Evolutionary conservation across 164 flowering plant genomes (phyloP).

Genomic region (Cinnamomum micranthum): DNA sequence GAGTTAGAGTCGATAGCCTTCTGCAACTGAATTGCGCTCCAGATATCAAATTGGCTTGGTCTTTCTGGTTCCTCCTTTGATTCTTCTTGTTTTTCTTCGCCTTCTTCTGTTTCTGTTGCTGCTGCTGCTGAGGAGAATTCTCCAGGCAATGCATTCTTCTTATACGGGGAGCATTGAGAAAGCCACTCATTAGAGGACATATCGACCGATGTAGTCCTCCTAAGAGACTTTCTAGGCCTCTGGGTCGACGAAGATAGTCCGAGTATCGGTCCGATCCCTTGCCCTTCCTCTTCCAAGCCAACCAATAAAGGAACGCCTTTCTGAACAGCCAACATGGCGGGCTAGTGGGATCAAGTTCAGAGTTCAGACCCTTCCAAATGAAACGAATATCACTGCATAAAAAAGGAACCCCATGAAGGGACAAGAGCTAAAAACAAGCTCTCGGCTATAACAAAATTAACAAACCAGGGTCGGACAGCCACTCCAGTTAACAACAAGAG

Average conservation of each 20-base stretch:
- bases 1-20: conserved; percentile 11
- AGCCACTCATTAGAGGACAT: conserved; percentile 66
- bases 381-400: neutral
- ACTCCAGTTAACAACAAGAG: neutral
- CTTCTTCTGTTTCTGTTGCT: neutral
- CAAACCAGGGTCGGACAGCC: conserved; percentile 1
- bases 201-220: conserved; percentile 63
- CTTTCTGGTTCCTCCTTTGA: conserved; percentile 12
- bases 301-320: conserved; percentile 10
- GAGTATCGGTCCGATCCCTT: conserved; percentile 54
- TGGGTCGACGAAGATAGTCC: conserved; percentile 17
- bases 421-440: neutral
- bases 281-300: conserved; percentile 20
- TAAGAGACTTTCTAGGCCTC: conserved; percentile 23
- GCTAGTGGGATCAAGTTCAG: neutral
- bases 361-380: neutral
- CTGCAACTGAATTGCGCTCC: conserved; percentile 49
- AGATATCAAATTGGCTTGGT: conserved; percentile 27
- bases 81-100: conserved; percentile 12
- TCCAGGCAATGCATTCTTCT: conserved; percentile 32
- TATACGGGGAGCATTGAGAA: conserved; percentile 32
- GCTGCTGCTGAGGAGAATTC: conserved; percentile 25
- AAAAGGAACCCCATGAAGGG: neutral
- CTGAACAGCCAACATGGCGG: conserved; percentile 23
- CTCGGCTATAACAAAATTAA: neutral